Base-by-base conservation (phyloP, 441 rosid species). In the Erodium moschatum region DNA sequence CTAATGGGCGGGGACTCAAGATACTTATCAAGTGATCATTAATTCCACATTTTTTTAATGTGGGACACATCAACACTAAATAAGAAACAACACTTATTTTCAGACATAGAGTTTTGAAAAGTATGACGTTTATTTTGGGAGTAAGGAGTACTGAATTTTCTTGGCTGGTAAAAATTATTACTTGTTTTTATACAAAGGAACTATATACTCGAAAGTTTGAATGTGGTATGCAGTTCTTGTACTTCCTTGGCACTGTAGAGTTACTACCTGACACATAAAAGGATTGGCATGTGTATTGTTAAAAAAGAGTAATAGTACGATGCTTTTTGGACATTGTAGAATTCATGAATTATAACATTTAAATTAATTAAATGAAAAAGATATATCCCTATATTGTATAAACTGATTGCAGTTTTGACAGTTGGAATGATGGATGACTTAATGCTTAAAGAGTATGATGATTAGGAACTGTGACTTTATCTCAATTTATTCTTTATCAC, bases 401-500 rank as follows among this genome's bases (percentile, higher is more conserved):
- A 54, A 54, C 61, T 54, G 61, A 16, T 16, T 5, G 61, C 61
- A 54, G 9, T n/a, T n/a, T 29, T 13, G 31, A 11, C 4, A 65
- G 9, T 65, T 5, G 5, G 7, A 6, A 38, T n/a, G 24, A 8
- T 5, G 5, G 29, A 12, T 18, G 29, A 33, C 15, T 31, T 11
- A 15, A 15, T 33, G 67, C 12, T 11, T 4, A 12, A 31, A 11
- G n/a, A 11, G 15, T 16, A 64, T 31, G 10, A n/a, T 29, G 19
- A 16, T 65, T 48, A n/a, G 65, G 62, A 20, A 40, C 46, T 40
- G 44, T 65, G 6, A 52, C 29, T 72, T 13, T 18, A 12, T 31
- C 21, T 50, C 67, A 15, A 19, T 40, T 38, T 44, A 10, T 5
- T 69, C 66, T 29, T 61, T 31, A 24, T 65, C 68, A 64, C 29